Percentiles rank a stretch among this genome's conserved stretches.
phyloP scores from a whole-genome alignment of 352 stramenopile species.

The Pythium scleroteichum region DNA sequence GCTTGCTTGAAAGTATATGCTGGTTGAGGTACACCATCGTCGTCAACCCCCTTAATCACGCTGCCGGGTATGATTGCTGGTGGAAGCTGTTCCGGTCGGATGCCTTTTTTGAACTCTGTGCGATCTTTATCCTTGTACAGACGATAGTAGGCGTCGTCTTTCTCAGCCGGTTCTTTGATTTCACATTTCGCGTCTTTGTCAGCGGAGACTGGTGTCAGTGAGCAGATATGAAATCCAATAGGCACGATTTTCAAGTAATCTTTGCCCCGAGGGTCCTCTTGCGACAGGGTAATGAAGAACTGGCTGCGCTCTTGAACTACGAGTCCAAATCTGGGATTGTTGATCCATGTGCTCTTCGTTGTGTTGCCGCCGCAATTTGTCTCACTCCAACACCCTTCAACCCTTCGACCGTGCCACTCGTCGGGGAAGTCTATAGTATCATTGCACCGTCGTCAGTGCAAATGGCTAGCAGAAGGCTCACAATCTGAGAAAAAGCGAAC shows the following conservation, averaged over 20 bases:
- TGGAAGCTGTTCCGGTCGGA: slow-evolving; percentile 48
- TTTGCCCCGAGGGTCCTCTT: slow-evolving; percentile 79
- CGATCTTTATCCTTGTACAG: slow-evolving; percentile 68
- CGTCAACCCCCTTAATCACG: slow-evolving; percentile 58
- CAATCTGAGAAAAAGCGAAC: slow-evolving; percentile 29
- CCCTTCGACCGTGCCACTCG: slow-evolving; percentile 76
- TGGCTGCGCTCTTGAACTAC: slow-evolving; percentile 55
- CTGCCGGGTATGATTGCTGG: slow-evolving; percentile 78
- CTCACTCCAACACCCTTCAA: slow-evolving; percentile 81
- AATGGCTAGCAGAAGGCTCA: no score
- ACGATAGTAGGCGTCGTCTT: slow-evolving; percentile 66
- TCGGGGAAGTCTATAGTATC: slow-evolving; percentile 87
- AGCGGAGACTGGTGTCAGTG: slow-evolving; percentile 29
- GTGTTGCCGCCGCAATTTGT: slow-evolving; percentile 76
- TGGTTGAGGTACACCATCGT: slow-evolving; percentile 69
- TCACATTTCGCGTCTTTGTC: slow-evolving; percentile 49
- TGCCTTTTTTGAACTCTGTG: slow-evolving; percentile 58
- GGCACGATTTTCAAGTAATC: slow-evolving; percentile 74
- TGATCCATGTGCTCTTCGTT: slow-evolving; percentile 84
- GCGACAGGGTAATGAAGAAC: slow-evolving; percentile 77
- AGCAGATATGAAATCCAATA: slow-evolving; percentile 83
- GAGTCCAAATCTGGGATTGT: slow-evolving; percentile 86
- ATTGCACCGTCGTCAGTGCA: no score
- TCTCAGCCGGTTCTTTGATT: slow-evolving; percentile 62
- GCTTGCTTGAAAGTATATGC: slow-evolving; percentile 86